Percentiles rank a stretch among this genome's conserved stretches.
Evolutionary conservation across 345 rosid species (phyloP).

Genomic region (Hypericum perforatum): DNA sequence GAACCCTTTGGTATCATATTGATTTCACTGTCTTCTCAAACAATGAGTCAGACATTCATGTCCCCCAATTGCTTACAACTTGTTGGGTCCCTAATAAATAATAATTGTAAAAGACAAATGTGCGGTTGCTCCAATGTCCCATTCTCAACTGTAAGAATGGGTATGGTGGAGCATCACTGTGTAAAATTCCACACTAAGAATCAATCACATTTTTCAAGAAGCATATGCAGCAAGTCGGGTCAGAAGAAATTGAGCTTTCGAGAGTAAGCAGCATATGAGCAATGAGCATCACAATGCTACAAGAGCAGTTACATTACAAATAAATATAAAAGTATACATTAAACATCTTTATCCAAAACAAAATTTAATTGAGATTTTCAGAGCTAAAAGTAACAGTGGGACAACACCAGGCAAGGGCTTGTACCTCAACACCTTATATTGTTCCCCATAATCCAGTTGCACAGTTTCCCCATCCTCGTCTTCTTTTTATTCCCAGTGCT

Average conservation of each 20-base stretch:
- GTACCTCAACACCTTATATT: slow-evolving; percentile 15
- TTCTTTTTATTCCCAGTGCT: slow-evolving; percentile 2
- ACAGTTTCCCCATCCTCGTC: slow-evolving; percentile 8
- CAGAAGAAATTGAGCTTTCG: neutral
- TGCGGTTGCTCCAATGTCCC: no score
- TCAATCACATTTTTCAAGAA: no score
- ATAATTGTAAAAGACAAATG: no score
- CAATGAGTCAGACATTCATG: no score
- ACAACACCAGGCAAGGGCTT: slow-evolving; percentile 11
- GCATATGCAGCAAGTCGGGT: no score
- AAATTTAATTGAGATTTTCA: slow-evolving; percentile 1
- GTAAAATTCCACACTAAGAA: no score
- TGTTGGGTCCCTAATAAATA: no score
- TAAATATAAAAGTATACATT: neutral
- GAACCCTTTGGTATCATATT: no score
- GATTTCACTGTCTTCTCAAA: no score
- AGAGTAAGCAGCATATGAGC: neutral
- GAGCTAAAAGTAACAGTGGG: slow-evolving; percentile 6
- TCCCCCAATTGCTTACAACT: no score
- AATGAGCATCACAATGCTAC: slow-evolving; percentile 3
- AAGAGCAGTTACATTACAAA: neutral
- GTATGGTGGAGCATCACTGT: no score
- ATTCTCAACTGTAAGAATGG: no score
- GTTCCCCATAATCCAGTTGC: slow-evolving; percentile 8
- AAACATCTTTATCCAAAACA: neutral